These are phyloP conservation scores for Hypoxylon sp. DNA, from an alignment of 2,329 filamentous ascomycete genomes.

Conservation along the genomic window DNA sequence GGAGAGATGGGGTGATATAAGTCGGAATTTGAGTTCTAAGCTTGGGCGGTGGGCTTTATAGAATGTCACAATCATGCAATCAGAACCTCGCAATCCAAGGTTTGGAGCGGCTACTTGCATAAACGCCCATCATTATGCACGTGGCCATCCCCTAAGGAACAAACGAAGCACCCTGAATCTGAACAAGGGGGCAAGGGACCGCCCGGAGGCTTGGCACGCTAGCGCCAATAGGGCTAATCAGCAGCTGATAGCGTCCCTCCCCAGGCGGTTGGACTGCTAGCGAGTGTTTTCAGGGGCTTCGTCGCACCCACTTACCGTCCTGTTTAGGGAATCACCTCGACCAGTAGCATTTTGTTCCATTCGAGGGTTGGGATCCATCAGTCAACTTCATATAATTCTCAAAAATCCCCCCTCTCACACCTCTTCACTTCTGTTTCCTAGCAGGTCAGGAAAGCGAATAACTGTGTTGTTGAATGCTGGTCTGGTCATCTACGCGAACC, in stretches of 20 bases:
- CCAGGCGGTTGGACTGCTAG: conserved; percentile 33
- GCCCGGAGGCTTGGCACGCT: conserved; percentile 37
- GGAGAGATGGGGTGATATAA: conserved; percentile 23
- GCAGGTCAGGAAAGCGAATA: conserved; percentile 24
- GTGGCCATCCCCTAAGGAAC: conserved; percentile 21
- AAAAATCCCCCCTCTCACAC: conserved; percentile 35
- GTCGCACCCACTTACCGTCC: conserved; percentile 44
- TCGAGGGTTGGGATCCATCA: conserved; percentile 41
- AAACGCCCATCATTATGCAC: conserved; percentile 23
- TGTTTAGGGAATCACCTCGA: conserved; percentile 43
- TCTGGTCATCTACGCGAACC: conserved; percentile 14
- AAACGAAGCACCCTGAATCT: conserved; percentile 35
- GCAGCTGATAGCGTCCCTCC: conserved; percentile 35
- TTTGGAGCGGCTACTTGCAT: conserved; percentile 32
- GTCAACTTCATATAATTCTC: conserved; percentile 45
- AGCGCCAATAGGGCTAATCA: conserved; percentile 32
- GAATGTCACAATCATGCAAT: conserved; percentile 21
- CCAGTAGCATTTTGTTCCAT: conserved; percentile 46
- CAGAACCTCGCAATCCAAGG: conserved; percentile 15
- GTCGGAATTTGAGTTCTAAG: conserved; percentile 26
- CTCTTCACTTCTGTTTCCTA: conserved; percentile 25
- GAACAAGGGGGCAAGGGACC: conserved; percentile 34
- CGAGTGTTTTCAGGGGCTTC: conserved; percentile 46
- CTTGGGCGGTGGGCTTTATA: conserved; percentile 4
- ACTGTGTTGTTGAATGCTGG: conserved; percentile 3